Evolutionary conservation across 345 rosid species (phyloP), one percentile per base, ranked within the genome.

Genomic region (Erodium maritimum): DNA sequence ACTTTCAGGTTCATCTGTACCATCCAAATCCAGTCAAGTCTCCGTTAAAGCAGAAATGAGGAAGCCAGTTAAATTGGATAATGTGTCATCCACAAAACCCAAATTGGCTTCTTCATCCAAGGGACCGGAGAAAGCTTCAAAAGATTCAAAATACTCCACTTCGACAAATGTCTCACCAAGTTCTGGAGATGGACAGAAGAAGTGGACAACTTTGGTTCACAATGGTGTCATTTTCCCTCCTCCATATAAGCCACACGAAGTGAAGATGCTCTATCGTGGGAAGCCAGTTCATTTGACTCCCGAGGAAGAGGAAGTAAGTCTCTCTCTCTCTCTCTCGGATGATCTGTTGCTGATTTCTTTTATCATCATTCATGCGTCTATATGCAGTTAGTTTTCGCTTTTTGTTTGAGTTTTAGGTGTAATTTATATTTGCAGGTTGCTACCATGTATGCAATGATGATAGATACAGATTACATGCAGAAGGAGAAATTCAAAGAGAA

Each of bases 171-270:
- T 81, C 23, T 72, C 54, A 14, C 97, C 97, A 29, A 60, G 80
- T 61, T 82, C 99, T 37, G 78, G 93, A 53, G 99, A 94, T 75
- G 99, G 97, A 53, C 99, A 94, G 73, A 87, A 79, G 69, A 94
- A 94, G 73, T 94, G 97, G 99, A 87, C 87, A 60, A 90, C 95
- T 54, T 77, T 94, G 86, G 93, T 64, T 68, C 99, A 94, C 73
- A 90, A 59, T 56, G 99, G 99, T 69, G 97, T 94, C 57, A 90
- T 94, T 61, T 94, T 94, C 62, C 96, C 97, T 5, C 95, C 97
- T 70, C 69, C 84, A 19, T 94, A 94, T 77, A 71, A 64, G 57
- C 85, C 99, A 71, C 96, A 94, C 56, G 91, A 96, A 48, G 58
- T 94, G 61, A 94, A 86, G 85, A 86, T 94, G 62, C 79, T 76